Evolutionary conservation across 2,329 filamentous ascomycete species (phyloP), one percentile per base, ranked within the genome.

Genomic region (Fusarium algeriense): DNA sequence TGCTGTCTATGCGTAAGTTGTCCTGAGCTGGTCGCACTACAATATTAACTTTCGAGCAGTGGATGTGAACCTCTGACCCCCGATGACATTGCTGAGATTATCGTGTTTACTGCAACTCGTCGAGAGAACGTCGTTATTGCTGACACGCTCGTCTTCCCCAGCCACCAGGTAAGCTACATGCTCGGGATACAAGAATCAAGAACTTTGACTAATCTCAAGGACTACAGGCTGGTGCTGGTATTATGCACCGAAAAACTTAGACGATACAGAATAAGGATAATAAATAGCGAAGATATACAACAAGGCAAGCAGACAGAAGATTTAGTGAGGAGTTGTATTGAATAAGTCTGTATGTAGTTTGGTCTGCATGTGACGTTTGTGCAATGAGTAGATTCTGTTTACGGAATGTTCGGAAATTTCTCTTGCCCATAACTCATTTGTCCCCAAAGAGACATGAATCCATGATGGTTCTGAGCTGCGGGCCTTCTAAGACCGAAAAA

Each of bases 61-160:
- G 92, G 91, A 55, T 91, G 89, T 73, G 92, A 97, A 73, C 94
- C 95, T 43, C 85, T 98, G 74, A 97, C 94, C 1, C 92, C 93
- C 0, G 93, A 96, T 53, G 95, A 98, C 78, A 94, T 98, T 77
- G 95, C 95, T 15, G 95, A 98, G 83, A 87, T 97, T 34, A 86
- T 97, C 37, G 94, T 98, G 11, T 98, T 97, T 78, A 87, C 92
- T 4, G 94, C 92, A 7, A 92, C 92, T 6, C 88, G 95, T 76
- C 89, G 92, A 74, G 93, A 97, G 83, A 98, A 98, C 79, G 93
- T 97, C 8, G 93, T 97, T 23, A 82, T 98, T 73, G 95, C 95
- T 23, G 95, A 98, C 82, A 92, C 93, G 9, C 83, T 98, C 67
- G 85, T 98, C 57, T 97, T 92, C 82, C 95, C 95, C 8, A 96